Evolutionary conservation across 495 filamentous ascomycete species (phyloP), one percentile per base, ranked within the genome.

Genomic region (Lasiosphaeris hirsuta): DNA sequence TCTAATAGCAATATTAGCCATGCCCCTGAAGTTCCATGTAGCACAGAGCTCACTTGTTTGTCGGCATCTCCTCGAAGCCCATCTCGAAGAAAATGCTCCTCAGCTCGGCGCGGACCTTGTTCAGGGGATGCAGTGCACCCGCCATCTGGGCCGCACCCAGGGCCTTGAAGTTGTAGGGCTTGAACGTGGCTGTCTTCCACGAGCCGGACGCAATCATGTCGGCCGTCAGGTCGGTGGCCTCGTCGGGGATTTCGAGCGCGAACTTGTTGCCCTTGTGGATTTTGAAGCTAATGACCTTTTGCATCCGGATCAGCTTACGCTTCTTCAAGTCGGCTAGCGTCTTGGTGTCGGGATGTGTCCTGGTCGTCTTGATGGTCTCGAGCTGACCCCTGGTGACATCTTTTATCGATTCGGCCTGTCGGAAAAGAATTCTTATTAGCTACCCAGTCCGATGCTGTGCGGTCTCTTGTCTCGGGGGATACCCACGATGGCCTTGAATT

Each of bases 81-180:
- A 88, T 88, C 64, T 95, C 91, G 73, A 98, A 98, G 85, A 97
- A 97, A 71, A 97, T 96, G 67, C 90, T 88, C 44, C 94, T 82
- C 81, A 97, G 95, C 73, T 97, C 94, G 57, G 87, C 80, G 46
- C 92, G 86, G 57, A 97, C 92, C 75, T 97, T 97, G 73, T 89
- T 97, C 63, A 97, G 78, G 2, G 94, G 94, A 75, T 97, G 93
- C 58, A 98, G 76, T 18, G 94, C 90, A 46, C 93, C 93, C n/a
- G 87, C 79, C 23, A 84, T 77, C 52, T 91, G 86, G 38, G 82
- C 77, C 7, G 90, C 87, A 56, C 94, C 94, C 58, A 92, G 83
- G 14, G 94, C 87, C 57, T 90, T 91, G 81, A 97, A 97, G 77
- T 97, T 98, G 78, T 97, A 97, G 35, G 92, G 89, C 77, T 98